Evolutionary conservation across 345 rosid species (phyloP).

Genomic region (Raphanus raphanistrum): DNA sequence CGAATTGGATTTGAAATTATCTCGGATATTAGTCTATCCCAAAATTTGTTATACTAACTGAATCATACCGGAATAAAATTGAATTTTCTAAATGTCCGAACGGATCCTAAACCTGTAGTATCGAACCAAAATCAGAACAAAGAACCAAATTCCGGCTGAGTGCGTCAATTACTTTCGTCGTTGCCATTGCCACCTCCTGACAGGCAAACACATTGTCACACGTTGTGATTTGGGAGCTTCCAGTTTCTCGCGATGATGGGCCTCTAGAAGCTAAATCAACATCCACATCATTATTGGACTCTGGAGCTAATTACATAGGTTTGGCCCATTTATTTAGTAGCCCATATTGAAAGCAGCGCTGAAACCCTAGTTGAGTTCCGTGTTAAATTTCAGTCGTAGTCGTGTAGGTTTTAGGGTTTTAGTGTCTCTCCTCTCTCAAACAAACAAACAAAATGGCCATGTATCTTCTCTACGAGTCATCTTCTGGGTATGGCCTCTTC

Average conservation of each 20-base stretch:
- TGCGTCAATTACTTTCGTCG: too few relatives aligned
- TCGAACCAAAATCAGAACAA: too few relatives aligned
- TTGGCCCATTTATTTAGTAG: not conserved
- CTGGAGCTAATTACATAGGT: not conserved
- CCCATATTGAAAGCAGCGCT: not conserved
- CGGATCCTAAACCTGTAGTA: too few relatives aligned
- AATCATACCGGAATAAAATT: too few relatives aligned
- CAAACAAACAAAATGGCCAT: conserved; percentile 46
- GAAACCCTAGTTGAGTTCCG: not conserved
- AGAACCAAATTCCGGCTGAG: too few relatives aligned
- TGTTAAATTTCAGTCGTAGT: not conserved
- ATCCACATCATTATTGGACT: not conserved
- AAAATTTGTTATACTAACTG: too few relatives aligned
- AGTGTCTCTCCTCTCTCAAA: conserved; percentile 20
- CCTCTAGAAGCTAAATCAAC: not conserved
- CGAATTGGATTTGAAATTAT: too few relatives aligned
- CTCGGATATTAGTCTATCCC: too few relatives aligned
- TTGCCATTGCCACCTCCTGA: too few relatives aligned
- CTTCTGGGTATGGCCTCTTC: conserved; percentile 57
- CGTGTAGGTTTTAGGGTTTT: conserved; percentile 27
- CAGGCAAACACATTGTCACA: too few relatives aligned
- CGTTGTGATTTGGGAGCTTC: not conserved
- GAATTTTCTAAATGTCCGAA: too few relatives aligned
- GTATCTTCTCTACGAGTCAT: conserved; percentile 62
- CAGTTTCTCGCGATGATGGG: not conserved